Evolutionary conservation across 768 basidiomycete species (phyloP), one percentile per base, ranked within the genome.

Genomic region (Lactarius sanguifluus): DNA sequence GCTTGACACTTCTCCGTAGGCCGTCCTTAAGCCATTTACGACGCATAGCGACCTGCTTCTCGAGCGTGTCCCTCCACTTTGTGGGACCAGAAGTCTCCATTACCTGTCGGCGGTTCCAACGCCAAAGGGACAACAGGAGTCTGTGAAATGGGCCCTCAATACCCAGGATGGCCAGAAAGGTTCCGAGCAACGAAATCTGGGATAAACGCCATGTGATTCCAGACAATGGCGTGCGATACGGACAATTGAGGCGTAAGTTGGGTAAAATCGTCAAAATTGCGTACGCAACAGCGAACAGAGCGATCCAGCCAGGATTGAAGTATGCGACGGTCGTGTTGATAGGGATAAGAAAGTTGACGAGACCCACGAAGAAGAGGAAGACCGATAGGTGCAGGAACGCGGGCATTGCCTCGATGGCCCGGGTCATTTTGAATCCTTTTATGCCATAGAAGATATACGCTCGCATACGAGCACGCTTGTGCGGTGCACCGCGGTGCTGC

Each of bases 331-430:
- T 61, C 28, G 18, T 59, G 64, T 61, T 50, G 43, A 65, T 45
- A 15, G 38, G 43, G n/a, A 57, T 12, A 43, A 68, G 64, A 55
- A 68, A 68, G 54, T 68, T 59, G 36, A 65, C 13, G 55, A 68
- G 67, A 30, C 67, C 67, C 0, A 18, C 34, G 20, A 61, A 38
- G 45, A 61, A 68, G 41, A 68, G 47, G 64, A 61, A 58, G 15
- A 66, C 13, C 38, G 55, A 60, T 41, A 65, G 16, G 18, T 66
- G 64, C 5, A 68, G 32, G n/a, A 59, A 36, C 1, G 32, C 28
- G 36, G 38, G 40, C 30, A 45, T 34, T 9, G 25, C 20, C 16
- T 57, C 38, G 30, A 57, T 16, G 28, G 28, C 7, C 0, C 32
- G 41, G 13, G 20, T 28, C 32, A 25, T 28, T 45, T 7, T 2